Evolutionary conservation across 306 rosid genomes (phyloP).

Genomic region (Quercus robur): DNA sequence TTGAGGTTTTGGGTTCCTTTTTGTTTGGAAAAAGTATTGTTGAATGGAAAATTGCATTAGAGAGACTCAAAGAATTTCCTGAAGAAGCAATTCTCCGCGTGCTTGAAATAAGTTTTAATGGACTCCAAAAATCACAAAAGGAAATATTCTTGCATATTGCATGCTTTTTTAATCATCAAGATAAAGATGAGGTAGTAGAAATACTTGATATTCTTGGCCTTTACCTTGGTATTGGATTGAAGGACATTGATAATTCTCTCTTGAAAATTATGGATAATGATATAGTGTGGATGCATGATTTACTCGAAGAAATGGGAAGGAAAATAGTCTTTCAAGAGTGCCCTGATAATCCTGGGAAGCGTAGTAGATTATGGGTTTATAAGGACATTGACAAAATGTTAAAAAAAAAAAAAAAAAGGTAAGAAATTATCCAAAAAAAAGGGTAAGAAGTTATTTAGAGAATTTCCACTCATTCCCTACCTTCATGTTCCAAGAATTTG

Average conservation of each 20-base stretch:
- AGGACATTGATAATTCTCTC: neutral
- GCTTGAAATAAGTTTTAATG: neutral
- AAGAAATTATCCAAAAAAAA: no score
- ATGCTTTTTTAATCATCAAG: neutral
- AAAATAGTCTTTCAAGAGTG: no score
- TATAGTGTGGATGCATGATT: neutral
- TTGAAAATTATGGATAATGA: neutral
- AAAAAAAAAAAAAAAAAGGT: no score
- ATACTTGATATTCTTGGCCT: neutral
- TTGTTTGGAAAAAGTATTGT: neutral
- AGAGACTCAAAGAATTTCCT: neutral
- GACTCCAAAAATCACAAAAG: neutral
- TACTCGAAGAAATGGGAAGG: no score
- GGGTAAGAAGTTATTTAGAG: no score
- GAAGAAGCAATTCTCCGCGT: fast-evolving
- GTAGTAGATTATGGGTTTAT: no score
- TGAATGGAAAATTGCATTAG: neutral
- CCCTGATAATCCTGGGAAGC: no score
- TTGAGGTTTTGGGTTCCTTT: neutral
- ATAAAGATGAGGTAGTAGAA: neutral
- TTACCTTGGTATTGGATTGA: neutral
- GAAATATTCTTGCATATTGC: neutral
- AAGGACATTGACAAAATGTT: no score
- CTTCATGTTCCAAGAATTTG: no score
- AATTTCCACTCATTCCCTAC: no score